These are phyloP conservation scores for Xylona heveae DNA, from an alignment of 495 filamentous ascomycete genomes.

Conservation along the genomic window DNA sequence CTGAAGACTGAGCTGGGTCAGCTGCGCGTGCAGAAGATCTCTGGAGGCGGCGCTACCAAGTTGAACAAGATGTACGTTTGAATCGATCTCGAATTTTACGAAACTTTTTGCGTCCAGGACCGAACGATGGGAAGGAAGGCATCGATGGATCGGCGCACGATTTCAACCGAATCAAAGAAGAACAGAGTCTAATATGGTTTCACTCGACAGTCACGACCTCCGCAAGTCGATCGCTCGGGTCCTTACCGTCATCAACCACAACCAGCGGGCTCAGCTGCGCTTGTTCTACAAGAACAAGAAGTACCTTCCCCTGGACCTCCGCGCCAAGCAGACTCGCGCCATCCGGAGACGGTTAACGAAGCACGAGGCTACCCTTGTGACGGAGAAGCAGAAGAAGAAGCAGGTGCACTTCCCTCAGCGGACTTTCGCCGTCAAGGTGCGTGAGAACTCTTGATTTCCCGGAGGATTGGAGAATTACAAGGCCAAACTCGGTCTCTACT, in stretches of 20 bases:
- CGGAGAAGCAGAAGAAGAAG: constrained; percentile 89
- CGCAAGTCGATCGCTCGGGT: constrained; percentile 98
- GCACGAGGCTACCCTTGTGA: constrained; percentile 59
- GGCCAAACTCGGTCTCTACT: too few relatives aligned
- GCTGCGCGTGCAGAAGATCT: constrained; percentile 93
- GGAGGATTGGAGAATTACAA: too few relatives aligned
- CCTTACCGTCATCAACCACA: constrained; percentile 97
- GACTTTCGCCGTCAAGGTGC: constrained; percentile 96
- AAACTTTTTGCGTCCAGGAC: too few relatives aligned
- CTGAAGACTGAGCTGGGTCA: constrained; percentile 86
- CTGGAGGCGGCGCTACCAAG: constrained; percentile 77
- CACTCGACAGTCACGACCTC: constrained; percentile 63
- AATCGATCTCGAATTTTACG: not conserved
- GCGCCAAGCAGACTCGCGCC: constrained; percentile 88
- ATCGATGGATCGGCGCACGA: too few relatives aligned
- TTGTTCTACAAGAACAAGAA: constrained; percentile 99
- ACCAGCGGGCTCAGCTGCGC: constrained; percentile 91
- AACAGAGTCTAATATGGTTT: constrained; percentile 2
- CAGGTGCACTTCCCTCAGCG: constrained; percentile 88
- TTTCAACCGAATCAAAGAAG: constrained; percentile 3
- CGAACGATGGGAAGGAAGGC: too few relatives aligned
- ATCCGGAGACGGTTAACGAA: constrained; percentile 81
- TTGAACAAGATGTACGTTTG: constrained; percentile 83
- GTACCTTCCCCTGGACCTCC: constrained; percentile 91
- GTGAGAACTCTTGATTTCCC: constrained; percentile 8